Base-by-base conservation (phyloP, 1,284 basidiomycete genomes). In the Ganoderma lingzhi region DNA sequence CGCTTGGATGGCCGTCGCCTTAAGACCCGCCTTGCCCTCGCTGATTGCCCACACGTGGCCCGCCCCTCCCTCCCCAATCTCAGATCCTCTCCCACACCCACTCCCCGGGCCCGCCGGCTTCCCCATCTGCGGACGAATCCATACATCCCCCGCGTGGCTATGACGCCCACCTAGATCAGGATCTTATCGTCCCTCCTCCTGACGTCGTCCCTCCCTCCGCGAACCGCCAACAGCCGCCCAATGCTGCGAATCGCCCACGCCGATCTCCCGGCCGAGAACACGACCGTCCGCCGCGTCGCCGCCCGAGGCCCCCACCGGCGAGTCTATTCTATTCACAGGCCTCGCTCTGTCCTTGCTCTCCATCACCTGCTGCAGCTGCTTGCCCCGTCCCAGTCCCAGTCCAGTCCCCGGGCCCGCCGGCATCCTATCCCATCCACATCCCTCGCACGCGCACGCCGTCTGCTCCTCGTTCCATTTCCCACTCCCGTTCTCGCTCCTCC, bases 51-150 rank as follows among this genome's bases (percentile, higher is more conserved):
- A 51, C 68, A 71, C 68, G 66, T 71, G 71, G 69, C 72, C 37
- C 48, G 23, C 44, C 42, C 61, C 48, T 48, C 69, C 63, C 37
- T 41, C 23, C 67, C 41, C 66, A 53, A 74, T 74, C 73, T 68
- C 69, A 76, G 66, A 71, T 73, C 67, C 15, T 9, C 37, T 71
- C 73, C 66, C 73, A 73, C 74, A 59, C 71, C 69, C 1, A 23
- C 63, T 44, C 60, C 32, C 56, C 56, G 67, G 64, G 56, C 67
- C 75, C 75, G 74, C 72, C 74, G 74, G 75, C 68, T 70, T 74
- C 60, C 32, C 74, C 75, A 63, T 68, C 58, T 60, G 14, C 12
- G 68, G 74, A 44, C 6, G 3, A 17, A 30, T 53, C 64, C 71
- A 70, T 68, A 68, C 48, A 70, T 63, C 30, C 53, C 53, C 30